Conservation (phyloP, 2,329 filamentous ascomycete genomes). For the Ilyonectria sp. region DNA sequence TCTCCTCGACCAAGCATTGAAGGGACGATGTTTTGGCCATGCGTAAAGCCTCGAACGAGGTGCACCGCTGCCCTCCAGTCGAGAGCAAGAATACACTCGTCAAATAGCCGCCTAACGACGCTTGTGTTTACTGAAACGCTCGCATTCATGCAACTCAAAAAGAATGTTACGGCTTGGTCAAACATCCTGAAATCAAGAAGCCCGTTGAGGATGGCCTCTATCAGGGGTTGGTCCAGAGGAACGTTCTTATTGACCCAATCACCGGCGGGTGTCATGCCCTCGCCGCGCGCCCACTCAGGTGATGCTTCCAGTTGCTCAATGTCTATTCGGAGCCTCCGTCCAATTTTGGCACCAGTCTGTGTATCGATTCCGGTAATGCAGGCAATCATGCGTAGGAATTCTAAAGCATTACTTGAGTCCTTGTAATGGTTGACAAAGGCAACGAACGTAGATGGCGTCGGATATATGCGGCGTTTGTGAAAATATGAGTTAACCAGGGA, state of each 20-base stretch:
- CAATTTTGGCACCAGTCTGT: slow-evolving; percentile 57
- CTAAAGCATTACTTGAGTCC: slow-evolving; percentile 56
- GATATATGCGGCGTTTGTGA: slow-evolving; percentile 58
- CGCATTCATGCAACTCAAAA: slow-evolving; percentile 57
- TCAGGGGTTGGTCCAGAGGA: slow-evolving; percentile 55
- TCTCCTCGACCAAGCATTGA: slow-evolving; percentile 44
- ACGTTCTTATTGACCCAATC: slow-evolving; percentile 59
- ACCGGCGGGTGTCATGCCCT: slow-evolving; percentile 47
- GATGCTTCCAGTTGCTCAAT: slow-evolving; percentile 49
- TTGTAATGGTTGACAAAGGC: slow-evolving; percentile 68
- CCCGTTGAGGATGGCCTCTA: slow-evolving; percentile 63
- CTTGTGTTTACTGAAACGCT: slow-evolving; percentile 52
- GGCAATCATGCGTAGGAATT: slow-evolving; percentile 61
- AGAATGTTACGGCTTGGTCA: slow-evolving; percentile 60
- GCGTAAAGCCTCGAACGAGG: slow-evolving; percentile 50
- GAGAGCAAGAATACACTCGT: slow-evolving; percentile 58
- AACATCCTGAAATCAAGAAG: slow-evolving; percentile 64
- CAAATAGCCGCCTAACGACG: slow-evolving; percentile 57
- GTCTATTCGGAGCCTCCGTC: slow-evolving; percentile 53
- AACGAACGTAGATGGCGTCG: slow-evolving; percentile 64
- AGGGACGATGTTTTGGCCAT: slow-evolving; percentile 46
- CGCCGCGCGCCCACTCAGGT: slow-evolving; percentile 49
- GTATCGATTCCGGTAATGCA: slow-evolving; percentile 62
- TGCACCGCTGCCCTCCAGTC: slow-evolving; percentile 57
- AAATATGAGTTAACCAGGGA: slow-evolving; percentile 68